A percentile compares a stretch with the other conserved stretches of the same genome.
phyloP scores from a whole-genome alignment of 2,329 filamentous ascomycete genomes.

The Knufia fluminis region DNA sequence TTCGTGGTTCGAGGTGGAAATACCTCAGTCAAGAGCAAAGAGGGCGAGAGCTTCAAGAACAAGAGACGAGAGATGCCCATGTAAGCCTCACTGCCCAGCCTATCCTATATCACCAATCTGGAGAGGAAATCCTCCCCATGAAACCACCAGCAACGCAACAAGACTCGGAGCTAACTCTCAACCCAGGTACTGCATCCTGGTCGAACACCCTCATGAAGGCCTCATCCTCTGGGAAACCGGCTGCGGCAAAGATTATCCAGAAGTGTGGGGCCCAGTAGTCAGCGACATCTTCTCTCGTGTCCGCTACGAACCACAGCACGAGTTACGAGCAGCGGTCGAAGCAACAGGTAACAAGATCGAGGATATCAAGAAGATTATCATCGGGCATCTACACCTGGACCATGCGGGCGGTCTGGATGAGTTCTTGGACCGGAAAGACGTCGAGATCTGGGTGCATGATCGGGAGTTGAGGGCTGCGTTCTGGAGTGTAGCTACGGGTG shows the following conservation, averaged over 20 bases:
- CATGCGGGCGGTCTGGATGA: slow-evolving; percentile 21
- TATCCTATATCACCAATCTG: neutral
- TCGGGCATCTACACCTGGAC: slow-evolving; percentile 22
- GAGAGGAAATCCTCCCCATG: too few species aligned
- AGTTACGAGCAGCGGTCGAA: slow-evolving; percentile 19
- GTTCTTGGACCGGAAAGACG: slow-evolving; percentile 19
- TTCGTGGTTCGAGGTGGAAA: slow-evolving; percentile 21
- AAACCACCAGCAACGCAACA: too few species aligned
- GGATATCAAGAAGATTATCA: slow-evolving; percentile 23
- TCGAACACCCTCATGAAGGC: slow-evolving; percentile 22
- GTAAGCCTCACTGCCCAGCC: slow-evolving; percentile 42
- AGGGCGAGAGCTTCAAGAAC: slow-evolving; percentile 43
- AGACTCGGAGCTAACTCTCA: neutral
- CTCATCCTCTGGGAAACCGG: slow-evolving; percentile 23
- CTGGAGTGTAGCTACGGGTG: slow-evolving; percentile 21
- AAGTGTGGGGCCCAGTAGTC: slow-evolving; percentile 20
- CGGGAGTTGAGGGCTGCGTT: slow-evolving; percentile 17
- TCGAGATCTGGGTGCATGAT: slow-evolving; percentile 22
- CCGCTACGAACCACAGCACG: slow-evolving; percentile 19
- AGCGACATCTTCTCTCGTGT: slow-evolving; percentile 19
- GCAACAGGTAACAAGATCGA: slow-evolving; percentile 23
- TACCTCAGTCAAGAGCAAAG: slow-evolving; percentile 17
- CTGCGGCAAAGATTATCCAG: slow-evolving; percentile 22
- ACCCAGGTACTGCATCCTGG: slow-evolving; percentile 16
- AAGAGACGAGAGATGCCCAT: slow-evolving; percentile 72